Evolutionary conservation across 805 yeast genomes (phyloP), one percentile per base, ranked within the genome.

Genomic region (Kregervanrija fluxuum): DNA sequence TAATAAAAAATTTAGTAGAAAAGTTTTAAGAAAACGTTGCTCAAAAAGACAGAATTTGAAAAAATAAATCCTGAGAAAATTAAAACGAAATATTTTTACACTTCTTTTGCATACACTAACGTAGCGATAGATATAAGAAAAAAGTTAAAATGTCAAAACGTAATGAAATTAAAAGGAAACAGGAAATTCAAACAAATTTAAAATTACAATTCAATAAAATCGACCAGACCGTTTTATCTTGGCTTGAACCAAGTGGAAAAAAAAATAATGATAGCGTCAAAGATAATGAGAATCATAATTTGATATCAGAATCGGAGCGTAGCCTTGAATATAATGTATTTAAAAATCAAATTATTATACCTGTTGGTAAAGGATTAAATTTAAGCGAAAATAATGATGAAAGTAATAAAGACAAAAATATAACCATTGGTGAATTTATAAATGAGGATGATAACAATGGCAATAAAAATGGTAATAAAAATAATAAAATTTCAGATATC

Each of bases 141-240:
- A 5, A 22, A 22, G 9, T 11, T 17, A 33, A 15, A 11, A 57
- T 54, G 60, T 48, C 60, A 1, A 55, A 53, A 28, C 38, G 75
- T 34, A 59, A 68, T 35, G 76, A 73, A 39, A 73, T 74, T 35
- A 67, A 70, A 48, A 56, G 62, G 37, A 74, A 74, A 49, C 73
- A 74, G 46, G 68, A 66, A 30, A 59, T 76, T 4, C 79, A 72
- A 47, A 66, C 74, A 12, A 62, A 62, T 43, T 69, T 75, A 49
- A 76, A 71, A 52, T 59, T 70, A 5, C 69, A 73, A 5, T 55
- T 75, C 5, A 50, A 66, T 3, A 61, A 62, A 30, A 66, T 65
- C 13, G 68, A 66, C 45, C 48, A 55, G 8, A 61, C 56, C 34
- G 69, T 69, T 1, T 40, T 60, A 32, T 63, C 68, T 16, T 74